Evolutionary conservation across 371 early-diverging fungal species (phyloP).

Genomic region (Cladochytrium tenue): DNA sequence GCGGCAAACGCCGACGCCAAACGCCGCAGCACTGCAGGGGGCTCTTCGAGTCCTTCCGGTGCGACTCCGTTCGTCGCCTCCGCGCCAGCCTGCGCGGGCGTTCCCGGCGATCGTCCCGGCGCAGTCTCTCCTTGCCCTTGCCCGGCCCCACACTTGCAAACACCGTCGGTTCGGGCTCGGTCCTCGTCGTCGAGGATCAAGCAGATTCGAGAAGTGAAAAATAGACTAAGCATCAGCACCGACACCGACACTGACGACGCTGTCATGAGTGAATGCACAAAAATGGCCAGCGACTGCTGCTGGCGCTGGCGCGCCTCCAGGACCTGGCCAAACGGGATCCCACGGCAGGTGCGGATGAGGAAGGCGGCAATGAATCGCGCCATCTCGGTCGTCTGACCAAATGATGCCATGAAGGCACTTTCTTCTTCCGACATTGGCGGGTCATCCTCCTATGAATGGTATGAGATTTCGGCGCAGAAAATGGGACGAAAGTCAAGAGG

Average conservation of each 20-base stretch:
- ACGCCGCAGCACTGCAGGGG: not conserved
- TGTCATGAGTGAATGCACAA: not conserved
- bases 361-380: not conserved
- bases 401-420: not conserved
- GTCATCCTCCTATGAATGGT: too few relatives aligned
- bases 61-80: not conserved
- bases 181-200: not conserved
- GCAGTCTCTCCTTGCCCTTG: too few relatives aligned
- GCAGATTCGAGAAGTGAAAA: not conserved
- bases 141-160: not conserved
- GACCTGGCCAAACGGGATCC: not conserved
- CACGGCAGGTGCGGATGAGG: not conserved
- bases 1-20: not conserved
- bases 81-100: not conserved
- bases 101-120: too few relatives aligned
- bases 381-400: not conserved
- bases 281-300: not conserved
- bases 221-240: not conserved
- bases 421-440: too few relatives aligned
- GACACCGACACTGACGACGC: not conserved
- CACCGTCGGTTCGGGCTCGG: not conserved
- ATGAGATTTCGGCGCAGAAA: too few relatives aligned
- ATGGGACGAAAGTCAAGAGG: too few relatives aligned
- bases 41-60: too few relatives aligned
- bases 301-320: not conserved